A percentile compares a stretch with the other conserved stretches of the same genome.
Conservation (phyloP, 148 eudicot species). For the Polygonum maritimum region DNA sequence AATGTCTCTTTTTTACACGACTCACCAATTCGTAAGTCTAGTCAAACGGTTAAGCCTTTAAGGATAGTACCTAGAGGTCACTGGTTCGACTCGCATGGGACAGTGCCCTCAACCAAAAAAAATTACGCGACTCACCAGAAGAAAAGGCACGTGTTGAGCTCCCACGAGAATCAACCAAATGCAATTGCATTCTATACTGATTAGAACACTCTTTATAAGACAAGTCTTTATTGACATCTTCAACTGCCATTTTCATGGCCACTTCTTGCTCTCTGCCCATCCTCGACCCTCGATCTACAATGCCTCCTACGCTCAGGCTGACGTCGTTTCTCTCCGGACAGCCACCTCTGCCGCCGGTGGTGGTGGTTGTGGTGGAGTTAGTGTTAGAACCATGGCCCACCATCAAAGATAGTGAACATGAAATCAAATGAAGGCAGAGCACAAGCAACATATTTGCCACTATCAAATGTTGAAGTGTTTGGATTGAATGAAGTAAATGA, state of each 20-base stretch:
- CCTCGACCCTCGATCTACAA: not conserved
- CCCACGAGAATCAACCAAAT: not conserved
- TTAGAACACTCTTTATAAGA: not conserved
- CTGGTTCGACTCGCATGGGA: too few relatives aligned
- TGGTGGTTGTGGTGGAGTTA: not conserved
- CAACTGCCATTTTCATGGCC: conserved; percentile 3
- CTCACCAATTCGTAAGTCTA: too few relatives aligned
- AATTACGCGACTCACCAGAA: not conserved
- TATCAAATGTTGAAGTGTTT: not conserved
- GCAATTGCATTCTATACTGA: not conserved
- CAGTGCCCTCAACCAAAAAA: too few relatives aligned
- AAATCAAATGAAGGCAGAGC: not conserved
- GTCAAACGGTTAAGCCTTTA: too few relatives aligned
- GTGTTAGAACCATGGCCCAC: not conserved
- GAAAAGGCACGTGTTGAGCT: not conserved
- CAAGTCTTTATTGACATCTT: not conserved
- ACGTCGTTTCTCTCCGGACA: not conserved
- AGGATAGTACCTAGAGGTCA: too few relatives aligned
- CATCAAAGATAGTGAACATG: not conserved
- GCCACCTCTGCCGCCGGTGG: not conserved
- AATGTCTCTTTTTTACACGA: too few relatives aligned
- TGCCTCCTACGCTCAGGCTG: not conserved
- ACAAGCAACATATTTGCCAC: not conserved
- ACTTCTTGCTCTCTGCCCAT: conserved; percentile 7
- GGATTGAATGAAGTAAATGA: too few relatives aligned